phyloP scores from a whole-genome alignment of 345 rosid species.

The Cardamine occulta region DNA sequence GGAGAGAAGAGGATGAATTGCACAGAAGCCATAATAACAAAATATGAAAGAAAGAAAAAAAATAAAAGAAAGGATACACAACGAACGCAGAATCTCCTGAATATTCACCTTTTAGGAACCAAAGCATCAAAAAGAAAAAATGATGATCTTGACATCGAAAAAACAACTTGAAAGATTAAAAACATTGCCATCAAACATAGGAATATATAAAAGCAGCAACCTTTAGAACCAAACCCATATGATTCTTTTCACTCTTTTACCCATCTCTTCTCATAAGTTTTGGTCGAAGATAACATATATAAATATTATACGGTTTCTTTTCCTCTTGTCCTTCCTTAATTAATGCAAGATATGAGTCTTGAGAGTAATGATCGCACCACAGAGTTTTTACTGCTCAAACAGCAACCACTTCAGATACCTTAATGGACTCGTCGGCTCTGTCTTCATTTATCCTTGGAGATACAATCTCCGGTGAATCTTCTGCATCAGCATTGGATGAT shows the following conservation, averaged over 20 bases:
- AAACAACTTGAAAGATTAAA: slow-evolving; percentile 31
- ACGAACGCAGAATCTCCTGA: slow-evolving; percentile 39
- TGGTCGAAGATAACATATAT: slow-evolving; percentile 36
- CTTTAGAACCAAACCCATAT: slow-evolving; percentile 37
- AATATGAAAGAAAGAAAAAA: slow-evolving; percentile 7
- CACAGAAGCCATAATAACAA: slow-evolving; percentile 20
- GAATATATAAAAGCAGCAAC: slow-evolving; percentile 38
- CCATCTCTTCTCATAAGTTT: slow-evolving; percentile 39
- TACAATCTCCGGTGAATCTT: slow-evolving; percentile 35
- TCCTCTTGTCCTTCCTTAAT: slow-evolving; percentile 35
- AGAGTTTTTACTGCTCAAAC: slow-evolving; percentile 42
- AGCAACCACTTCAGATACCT: slow-evolving; percentile 49
- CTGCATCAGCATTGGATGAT: slow-evolving; percentile 30
- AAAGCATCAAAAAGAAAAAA: slow-evolving; percentile 36
- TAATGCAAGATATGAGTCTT: slow-evolving; percentile 35
- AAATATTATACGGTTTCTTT: slow-evolving; percentile 34
- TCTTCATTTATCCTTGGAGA: slow-evolving; percentile 44
- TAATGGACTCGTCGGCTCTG: slow-evolving; percentile 43
- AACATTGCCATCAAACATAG: slow-evolving; percentile 40
- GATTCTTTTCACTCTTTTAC: slow-evolving; percentile 38
- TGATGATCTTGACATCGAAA: slow-evolving; percentile 31
- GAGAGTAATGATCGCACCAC: slow-evolving; percentile 24
- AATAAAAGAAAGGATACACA: slow-evolving; percentile 7
- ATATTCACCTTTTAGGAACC: slow-evolving; percentile 42
- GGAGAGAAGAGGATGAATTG: slow-evolving; percentile 9